phyloP scores from a whole-genome alignment of 805 yeast genomes.

The Priceomyces melissophilus region DNA sequence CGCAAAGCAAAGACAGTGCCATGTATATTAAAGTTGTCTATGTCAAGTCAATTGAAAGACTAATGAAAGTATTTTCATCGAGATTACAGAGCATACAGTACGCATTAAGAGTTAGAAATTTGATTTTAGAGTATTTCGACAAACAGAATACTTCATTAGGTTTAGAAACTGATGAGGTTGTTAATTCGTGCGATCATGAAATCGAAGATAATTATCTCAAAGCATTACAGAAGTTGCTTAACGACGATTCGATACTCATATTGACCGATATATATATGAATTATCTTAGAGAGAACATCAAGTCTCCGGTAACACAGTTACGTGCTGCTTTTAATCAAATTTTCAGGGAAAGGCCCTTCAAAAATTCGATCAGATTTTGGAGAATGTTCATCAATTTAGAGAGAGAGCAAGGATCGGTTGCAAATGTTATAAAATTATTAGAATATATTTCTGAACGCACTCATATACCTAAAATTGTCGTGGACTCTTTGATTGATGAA shows the following conservation, averaged over 20 bases:
- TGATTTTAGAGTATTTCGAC: slow-evolving; percentile 16
- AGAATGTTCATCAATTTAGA: slow-evolving; percentile 53
- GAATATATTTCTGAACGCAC: slow-evolving; percentile 43
- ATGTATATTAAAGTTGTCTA: slow-evolving; percentile 17
- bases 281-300: slow-evolving; percentile 20
- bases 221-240: slow-evolving; percentile 30
- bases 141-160: slow-evolving; percentile 6
- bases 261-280: slow-evolving; percentile 33
- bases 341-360: slow-evolving; percentile 27
- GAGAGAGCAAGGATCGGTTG: slow-evolving; percentile 37
- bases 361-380: slow-evolving; percentile 53
- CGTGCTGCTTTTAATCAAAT: slow-evolving; percentile 29
- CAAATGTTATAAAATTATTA: slow-evolving; percentile 44
- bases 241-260: slow-evolving; percentile 39
- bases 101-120: slow-evolving; percentile 14
- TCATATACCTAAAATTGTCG: slow-evolving; percentile 44
- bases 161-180: slow-evolving; percentile 2
- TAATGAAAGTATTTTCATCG: slow-evolving; percentile 11
- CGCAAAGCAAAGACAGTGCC: not conserved
- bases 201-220: slow-evolving; percentile 11
- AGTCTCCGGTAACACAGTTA: slow-evolving; percentile 16
- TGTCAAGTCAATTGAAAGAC: slow-evolving; percentile 10
- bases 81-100: slow-evolving; percentile 6
- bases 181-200: slow-evolving; percentile 3
- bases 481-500: slow-evolving; percentile 34